phyloP scores from a whole-genome alignment of 192 early-diverging fungal genomes.

The Backusella psychrophila region DNA sequence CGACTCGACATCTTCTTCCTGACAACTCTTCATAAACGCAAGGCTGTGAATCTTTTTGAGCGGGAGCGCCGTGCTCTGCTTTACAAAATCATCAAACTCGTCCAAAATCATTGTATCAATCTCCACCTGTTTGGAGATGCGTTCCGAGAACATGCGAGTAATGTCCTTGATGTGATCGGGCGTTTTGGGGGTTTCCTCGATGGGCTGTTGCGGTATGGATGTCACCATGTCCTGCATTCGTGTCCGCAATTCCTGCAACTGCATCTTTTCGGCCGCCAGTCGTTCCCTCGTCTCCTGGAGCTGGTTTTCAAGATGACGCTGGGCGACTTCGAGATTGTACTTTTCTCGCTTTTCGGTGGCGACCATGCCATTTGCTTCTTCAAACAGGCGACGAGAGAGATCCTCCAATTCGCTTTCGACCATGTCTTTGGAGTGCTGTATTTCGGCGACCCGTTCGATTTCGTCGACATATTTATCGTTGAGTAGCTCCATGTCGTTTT shows the following conservation, averaged over 20 bases:
- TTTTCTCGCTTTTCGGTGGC: conserved; percentile 70
- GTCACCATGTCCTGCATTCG: conserved; percentile 68
- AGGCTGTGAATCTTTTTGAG: conserved; percentile 74
- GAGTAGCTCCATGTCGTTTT: conserved; percentile 66
- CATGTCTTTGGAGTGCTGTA: conserved; percentile 88
- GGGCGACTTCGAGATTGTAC: conserved; percentile 51
- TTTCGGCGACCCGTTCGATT: conserved; percentile 82
- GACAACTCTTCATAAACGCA: conserved; percentile 84
- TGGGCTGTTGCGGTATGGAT: neutral
- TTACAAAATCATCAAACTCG: conserved; percentile 89
- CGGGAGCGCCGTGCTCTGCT: conserved; percentile 58
- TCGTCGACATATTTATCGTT: conserved; percentile 84
- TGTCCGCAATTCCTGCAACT: conserved; percentile 81
- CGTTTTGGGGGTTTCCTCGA: neutral
- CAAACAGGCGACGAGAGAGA: conserved; percentile 85
- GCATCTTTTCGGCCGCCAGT: conserved; percentile 76
- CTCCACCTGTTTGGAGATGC: conserved; percentile 25
- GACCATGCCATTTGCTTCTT: conserved; percentile 94
- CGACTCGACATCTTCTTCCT: conserved; percentile 89
- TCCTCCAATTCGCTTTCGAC: conserved; percentile 96
- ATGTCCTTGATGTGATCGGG: conserved; percentile 17
- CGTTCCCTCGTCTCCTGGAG: conserved; percentile 64
- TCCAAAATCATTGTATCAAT: conserved; percentile 75
- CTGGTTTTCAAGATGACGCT: conserved; percentile 61
- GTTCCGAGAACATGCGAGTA: conserved; percentile 6